phyloP scores from a whole-genome alignment of 2,329 filamentous ascomycete genomes.

The Magnaporthiopsis rhizophila region DNA sequence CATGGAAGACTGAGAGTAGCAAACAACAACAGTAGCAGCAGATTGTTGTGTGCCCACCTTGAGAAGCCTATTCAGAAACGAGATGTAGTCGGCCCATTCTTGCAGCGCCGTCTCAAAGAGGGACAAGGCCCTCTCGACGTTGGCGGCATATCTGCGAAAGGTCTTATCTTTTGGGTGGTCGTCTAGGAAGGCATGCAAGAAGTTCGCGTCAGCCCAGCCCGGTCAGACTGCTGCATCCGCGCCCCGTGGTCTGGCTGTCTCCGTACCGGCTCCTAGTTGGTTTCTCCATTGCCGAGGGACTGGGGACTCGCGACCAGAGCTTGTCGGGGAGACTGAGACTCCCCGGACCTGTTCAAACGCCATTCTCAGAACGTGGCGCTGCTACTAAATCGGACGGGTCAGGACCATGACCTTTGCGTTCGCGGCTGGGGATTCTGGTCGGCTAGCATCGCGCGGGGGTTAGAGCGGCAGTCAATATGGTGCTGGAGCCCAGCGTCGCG shows the following conservation, averaged over 20 bases:
- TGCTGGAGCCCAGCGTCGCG: background rate
- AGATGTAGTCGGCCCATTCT: conserved; percentile 99
- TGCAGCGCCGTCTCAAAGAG: conserved; percentile 90
- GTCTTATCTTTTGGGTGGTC: conserved; percentile 54
- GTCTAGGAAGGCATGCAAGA: conserved; percentile 31
- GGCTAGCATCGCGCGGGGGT: background rate
- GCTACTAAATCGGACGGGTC: conserved; percentile 2
- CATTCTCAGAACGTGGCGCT: conserved; percentile 35
- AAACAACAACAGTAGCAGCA: background rate
- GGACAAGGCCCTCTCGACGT: conserved; percentile 77
- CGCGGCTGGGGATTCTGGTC: background rate
- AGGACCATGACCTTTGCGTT: background rate
- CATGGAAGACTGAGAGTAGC: background rate
- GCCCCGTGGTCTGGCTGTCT: background rate
- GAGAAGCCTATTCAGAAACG: conserved; percentile 81
- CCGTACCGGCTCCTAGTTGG: conserved; percentile 67
- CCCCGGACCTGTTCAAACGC: conserved; percentile 51
- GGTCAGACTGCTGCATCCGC: background rate
- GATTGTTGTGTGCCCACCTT: conserved; percentile 50
- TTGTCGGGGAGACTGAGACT: conserved; percentile 65
- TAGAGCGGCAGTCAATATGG: background rate
- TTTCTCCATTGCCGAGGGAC: conserved; percentile 69
- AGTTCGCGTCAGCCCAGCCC: background rate
- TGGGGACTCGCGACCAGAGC: conserved; percentile 74
- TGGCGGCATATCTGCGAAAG: conserved; percentile 83